phyloP scores from a whole-genome alignment of 2,329 filamentous ascomycete species.

The Teratosphaeriaceae sp. region DNA sequence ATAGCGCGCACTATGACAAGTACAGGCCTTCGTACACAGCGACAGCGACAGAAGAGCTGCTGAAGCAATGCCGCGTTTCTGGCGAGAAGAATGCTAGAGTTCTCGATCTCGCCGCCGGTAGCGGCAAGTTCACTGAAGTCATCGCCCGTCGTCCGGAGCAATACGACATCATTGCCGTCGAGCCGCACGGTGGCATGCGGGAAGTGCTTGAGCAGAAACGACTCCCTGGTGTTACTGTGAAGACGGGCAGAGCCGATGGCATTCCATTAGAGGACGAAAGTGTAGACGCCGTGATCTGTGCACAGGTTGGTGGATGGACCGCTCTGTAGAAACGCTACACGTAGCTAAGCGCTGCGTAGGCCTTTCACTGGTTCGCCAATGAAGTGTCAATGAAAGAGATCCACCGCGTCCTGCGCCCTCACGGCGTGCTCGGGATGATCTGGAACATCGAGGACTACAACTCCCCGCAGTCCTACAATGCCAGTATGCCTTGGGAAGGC shows the following conservation, averaged over 20 bases:
- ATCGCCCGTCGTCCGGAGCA: slow-evolving; percentile 53
- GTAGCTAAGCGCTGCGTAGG: slow-evolving; percentile 21
- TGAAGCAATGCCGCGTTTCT: slow-evolving; percentile 49
- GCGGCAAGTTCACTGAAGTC: slow-evolving; percentile 62
- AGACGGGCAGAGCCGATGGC: slow-evolving; percentile 52
- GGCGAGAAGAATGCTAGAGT: slow-evolving; percentile 40
- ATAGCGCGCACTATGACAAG: slow-evolving; percentile 59
- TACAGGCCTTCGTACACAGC: slow-evolving; percentile 61
- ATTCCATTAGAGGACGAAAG: slow-evolving; percentile 52
- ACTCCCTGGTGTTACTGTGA: slow-evolving; percentile 48
- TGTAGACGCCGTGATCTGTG: slow-evolving; percentile 59
- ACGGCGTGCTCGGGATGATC: slow-evolving; percentile 57
- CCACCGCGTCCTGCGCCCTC: slow-evolving; percentile 57
- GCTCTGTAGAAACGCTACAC: neutral
- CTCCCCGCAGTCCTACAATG: slow-evolving; percentile 50
- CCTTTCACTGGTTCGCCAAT: slow-evolving; percentile 58
- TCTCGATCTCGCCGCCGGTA: slow-evolving; percentile 61
- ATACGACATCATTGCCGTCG: slow-evolving; percentile 55
- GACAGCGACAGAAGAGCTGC: slow-evolving; percentile 52
- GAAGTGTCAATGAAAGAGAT: slow-evolving; percentile 57
- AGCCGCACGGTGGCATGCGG: slow-evolving; percentile 63
- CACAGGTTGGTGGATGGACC: slow-evolving; percentile 50
- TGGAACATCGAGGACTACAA: slow-evolving; percentile 57
- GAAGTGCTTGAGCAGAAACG: slow-evolving; percentile 52
- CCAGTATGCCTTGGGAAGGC: slow-evolving; percentile 55